These are phyloP conservation scores for Castanea sativa DNA, from an alignment of 306 rosid species.

Conservation along the genomic window DNA sequence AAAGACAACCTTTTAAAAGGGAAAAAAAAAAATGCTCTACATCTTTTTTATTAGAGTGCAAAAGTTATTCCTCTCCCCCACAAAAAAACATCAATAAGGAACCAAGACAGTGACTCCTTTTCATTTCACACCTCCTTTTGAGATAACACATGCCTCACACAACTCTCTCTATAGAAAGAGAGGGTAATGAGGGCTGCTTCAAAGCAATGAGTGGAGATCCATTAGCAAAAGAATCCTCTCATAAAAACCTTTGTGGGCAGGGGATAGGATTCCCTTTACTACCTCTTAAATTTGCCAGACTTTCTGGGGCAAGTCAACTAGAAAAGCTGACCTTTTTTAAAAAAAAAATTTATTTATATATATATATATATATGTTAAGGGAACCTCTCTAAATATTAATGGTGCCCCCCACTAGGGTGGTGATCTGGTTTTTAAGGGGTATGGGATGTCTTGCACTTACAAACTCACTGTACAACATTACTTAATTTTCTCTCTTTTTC, in stretches of 20 bases:
- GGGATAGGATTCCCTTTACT: constrained; percentile 75
- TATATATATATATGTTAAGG: constrained; percentile 27
- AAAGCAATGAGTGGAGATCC: constrained; percentile 68
- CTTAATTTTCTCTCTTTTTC: not conserved
- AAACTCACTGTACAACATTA: not conserved
- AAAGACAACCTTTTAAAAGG: constrained; percentile 52
- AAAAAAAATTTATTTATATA: not conserved
- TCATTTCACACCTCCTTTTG: constrained; percentile 62
- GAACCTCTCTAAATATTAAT: constrained; percentile 51
- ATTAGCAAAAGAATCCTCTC: constrained; percentile 57
- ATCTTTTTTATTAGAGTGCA: constrained; percentile 53
- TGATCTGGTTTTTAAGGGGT: constrained; percentile 38
- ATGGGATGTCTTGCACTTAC: constrained; percentile 20
- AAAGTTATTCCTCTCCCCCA: constrained; percentile 91
- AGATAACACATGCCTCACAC: constrained; percentile 64
- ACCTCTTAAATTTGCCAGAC: constrained; percentile 69
- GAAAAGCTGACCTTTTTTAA: constrained; percentile 46
- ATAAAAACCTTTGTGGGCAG: constrained; percentile 49
- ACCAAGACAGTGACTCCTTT: constrained; percentile 66
- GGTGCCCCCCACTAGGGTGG: constrained; percentile 62
- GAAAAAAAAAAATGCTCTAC: constrained; percentile 15
- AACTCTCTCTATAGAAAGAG: constrained; percentile 16
- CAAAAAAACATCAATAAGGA: constrained; percentile 70
- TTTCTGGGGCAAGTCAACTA: constrained; percentile 84
- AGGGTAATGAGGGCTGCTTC: constrained; percentile 31